phyloP scores from a whole-genome alignment of 1,139 yeast species.

The Blastobotrys apis region DNA sequence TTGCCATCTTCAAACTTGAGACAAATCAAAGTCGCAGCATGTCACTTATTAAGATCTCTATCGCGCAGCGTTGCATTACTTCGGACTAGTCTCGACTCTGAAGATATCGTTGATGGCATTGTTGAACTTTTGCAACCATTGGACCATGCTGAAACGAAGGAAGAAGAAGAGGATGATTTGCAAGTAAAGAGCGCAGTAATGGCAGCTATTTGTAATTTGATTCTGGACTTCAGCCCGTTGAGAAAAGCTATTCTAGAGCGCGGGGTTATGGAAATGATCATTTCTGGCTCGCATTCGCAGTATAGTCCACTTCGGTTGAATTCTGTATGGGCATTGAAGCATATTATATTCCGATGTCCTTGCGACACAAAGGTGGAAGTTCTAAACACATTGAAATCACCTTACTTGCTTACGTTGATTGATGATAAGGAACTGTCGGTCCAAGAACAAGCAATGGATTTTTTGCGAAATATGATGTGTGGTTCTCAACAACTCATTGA shows the following conservation, averaged over 20 bases:
- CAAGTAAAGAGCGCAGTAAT: conserved; percentile 55
- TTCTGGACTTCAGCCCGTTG: conserved; percentile 75
- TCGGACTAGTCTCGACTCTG: conserved; percentile 62
- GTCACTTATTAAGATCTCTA: conserved; percentile 62
- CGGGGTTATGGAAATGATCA: conserved; percentile 50
- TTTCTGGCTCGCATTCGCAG: conserved; percentile 34
- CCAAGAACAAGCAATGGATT: conserved; percentile 64
- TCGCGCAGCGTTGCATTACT: conserved; percentile 69
- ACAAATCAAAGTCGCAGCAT: conserved; percentile 39
- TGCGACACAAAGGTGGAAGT: conserved; percentile 32
- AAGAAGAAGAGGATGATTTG: conserved; percentile 26
- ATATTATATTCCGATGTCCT: conserved; percentile 46
- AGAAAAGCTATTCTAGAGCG: conserved; percentile 53
- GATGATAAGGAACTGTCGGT: conserved; percentile 49
- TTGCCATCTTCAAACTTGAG: conserved; percentile 20
- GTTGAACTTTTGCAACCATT: conserved; percentile 36
- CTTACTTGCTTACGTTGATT: conserved; percentile 48
- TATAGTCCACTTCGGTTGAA: conserved; percentile 42
- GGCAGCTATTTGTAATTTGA: conserved; percentile 70
- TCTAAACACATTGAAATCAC: conserved; percentile 46
- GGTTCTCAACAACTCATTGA: conserved; percentile 54
- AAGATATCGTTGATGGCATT: conserved; percentile 49
- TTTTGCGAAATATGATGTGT: conserved; percentile 71
- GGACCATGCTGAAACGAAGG: conserved; percentile 1
- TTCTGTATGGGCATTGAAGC: conserved; percentile 54